Evolutionary conservation across 106 monocot genomes (phyloP), one percentile per base, ranked within the genome.

Genomic region (Phalaenopsis aphrodite): DNA sequence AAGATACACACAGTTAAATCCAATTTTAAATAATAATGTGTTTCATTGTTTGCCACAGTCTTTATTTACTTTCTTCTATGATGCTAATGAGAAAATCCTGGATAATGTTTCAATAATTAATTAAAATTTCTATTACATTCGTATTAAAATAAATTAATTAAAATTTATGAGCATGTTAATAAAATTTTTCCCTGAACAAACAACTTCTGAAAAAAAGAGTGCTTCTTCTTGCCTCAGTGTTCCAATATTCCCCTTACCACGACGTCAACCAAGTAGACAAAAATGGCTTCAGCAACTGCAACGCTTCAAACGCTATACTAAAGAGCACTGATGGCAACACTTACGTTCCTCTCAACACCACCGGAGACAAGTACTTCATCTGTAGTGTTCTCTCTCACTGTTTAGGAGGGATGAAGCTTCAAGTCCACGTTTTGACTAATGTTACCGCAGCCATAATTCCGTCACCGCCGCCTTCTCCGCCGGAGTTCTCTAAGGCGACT

Each of bases 281-380:
- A 49, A 24, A 41, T 1, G 84, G 83, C 37, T 89, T 78, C 83
- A 30, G 74, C 75, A 85, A 16, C 80, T 87, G 89, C 83, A 84
- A 72, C 9, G 56, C 80, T 7, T 41, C 80, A 38, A 82, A 76
- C 56, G 75, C 78, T 8, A 24, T 87, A 7, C 16, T 75, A 4
- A 80, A 14, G 11, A 19, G 77, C 66, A 66, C 12, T 24, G 58
- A 57, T 71, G 87, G 89, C 8, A 89, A 85, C 85, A 79, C 82
- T 3, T 78, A 80, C 45, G 48, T 89, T 4, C 15, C 82, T 0
- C 82, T 89, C 14, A 81, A 55, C 19, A 43, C 77, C 0, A n/a
- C 84, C 2, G 86, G 86, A 14, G 36, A 75, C 3, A 82, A 30
- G 64, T 87, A 83, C 78, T 89, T 89, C 85, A 85, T 89, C 8